A percentile compares a stretch with the other conserved stretches of the same genome.
phyloP scores from a whole-genome alignment of 306 rosid genomes.

The Astragalus membranaceus region DNA sequence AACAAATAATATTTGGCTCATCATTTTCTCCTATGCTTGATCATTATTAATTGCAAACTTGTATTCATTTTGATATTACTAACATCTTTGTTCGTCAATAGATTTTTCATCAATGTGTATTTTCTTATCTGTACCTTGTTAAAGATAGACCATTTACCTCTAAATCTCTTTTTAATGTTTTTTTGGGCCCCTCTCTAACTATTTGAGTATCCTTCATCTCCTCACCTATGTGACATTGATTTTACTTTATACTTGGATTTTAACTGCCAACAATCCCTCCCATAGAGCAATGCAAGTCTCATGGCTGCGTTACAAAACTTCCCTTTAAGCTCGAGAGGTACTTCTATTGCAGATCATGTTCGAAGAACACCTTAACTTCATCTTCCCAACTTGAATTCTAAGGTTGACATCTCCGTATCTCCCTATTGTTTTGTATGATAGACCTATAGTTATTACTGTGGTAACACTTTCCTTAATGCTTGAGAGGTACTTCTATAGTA shows the following conservation, averaged over 20 bases:
- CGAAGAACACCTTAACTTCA: neutral
- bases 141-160: neutral
- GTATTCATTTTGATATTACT: neutral
- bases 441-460: too few species aligned
- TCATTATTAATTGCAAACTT: neutral
- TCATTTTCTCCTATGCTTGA: neutral
- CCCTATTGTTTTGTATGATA: neutral
- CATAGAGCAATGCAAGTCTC: neutral
- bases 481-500: too few species aligned
- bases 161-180: neutral
- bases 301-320: neutral
- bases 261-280: neutral
- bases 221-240: neutral
- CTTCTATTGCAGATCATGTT: neutral
- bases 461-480: too few species aligned
- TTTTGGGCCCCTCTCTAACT: neutral
- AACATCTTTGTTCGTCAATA: neutral
- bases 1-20: neutral
- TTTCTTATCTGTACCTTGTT: slow-evolving; percentile 1
- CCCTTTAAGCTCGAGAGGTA: neutral
- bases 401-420: neutral
- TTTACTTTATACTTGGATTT: neutral
- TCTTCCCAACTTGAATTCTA: neutral
- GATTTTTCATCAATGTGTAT: slow-evolving; percentile 11
- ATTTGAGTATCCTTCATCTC: neutral